Percentiles rank a stretch among this genome's conserved stretches.
These are phyloP conservation scores for Lunularia cruciata DNA, from an alignment of 225 moss, liverwort and hornwort genomes.

Conservation along the genomic window DNA sequence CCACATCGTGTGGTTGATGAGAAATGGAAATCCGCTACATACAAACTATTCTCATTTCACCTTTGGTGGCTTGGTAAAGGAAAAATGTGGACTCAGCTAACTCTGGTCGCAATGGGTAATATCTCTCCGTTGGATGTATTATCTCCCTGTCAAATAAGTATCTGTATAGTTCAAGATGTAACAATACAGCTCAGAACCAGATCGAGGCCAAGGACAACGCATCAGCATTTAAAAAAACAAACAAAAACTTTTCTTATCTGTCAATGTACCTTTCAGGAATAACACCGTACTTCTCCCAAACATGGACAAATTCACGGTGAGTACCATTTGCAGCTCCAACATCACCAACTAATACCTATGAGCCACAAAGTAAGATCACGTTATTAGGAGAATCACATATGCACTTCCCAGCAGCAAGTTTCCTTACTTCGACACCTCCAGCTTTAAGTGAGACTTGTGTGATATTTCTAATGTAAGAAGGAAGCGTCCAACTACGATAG, in stretches of 20 bases:
- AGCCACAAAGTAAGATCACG: no score
- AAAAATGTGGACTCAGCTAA: constrained; percentile 52
- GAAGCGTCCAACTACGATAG: no score
- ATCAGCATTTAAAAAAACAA: neutral
- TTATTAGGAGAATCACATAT: no score
- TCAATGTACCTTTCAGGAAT: constrained; percentile 41
- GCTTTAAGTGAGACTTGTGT: no score
- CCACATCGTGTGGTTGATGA: no score
- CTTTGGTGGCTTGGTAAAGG: constrained; percentile 47
- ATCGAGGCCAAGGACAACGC: neutral
- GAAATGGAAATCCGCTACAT: no score
- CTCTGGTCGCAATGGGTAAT: constrained; percentile 47
- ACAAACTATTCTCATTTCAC: neutral
- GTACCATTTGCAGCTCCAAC: constrained; percentile 43
- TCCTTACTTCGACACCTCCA: no score
- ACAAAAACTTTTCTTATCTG: neutral
- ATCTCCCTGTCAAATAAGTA: constrained; percentile 41
- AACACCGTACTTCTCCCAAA: constrained; percentile 46
- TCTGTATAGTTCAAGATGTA: constrained; percentile 19
- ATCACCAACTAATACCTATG: constrained; percentile 45
- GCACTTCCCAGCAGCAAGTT: no score
- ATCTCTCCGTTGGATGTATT: constrained; percentile 47
- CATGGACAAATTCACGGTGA: constrained; percentile 42
- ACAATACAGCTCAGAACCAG: neutral
- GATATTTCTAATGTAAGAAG: no score